Evolutionary conservation across 345 rosid genomes (phyloP).

Genomic region (Aegle marmelos): DNA sequence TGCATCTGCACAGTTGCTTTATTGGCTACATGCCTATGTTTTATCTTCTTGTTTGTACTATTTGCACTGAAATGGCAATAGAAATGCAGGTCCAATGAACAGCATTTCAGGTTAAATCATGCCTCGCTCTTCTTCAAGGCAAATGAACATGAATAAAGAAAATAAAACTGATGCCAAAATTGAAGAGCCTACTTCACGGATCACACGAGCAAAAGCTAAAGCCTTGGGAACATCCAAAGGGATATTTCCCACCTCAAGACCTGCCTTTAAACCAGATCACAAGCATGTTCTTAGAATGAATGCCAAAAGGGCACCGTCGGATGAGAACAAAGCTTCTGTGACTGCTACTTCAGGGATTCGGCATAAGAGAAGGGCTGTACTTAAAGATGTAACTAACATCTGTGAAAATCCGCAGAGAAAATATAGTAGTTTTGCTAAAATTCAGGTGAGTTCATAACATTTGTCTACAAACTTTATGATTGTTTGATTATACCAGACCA

Average conservation of each 20-base stretch:
- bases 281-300: constrained; percentile 31
- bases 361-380: constrained; percentile 77
- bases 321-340: constrained; percentile 41
- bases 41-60: not conserved
- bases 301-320: constrained; percentile 48
- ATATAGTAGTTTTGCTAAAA: constrained; percentile 33
- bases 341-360: constrained; percentile 33
- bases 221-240: constrained; percentile 50
- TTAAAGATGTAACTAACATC: constrained; percentile 70
- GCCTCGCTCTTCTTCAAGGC: constrained; percentile 34
- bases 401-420: constrained; percentile 28
- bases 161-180: constrained; percentile 36
- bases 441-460: constrained; percentile 41
- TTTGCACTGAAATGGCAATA: constrained; percentile 11
- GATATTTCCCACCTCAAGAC: constrained; percentile 45
- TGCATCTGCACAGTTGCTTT: not conserved
- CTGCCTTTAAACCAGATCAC: constrained; percentile 64
- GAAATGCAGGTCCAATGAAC: constrained; percentile 45
- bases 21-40: not conserved
- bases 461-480: not conserved
- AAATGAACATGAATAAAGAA: constrained; percentile 62
- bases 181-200: constrained; percentile 37
- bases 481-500: not conserved
- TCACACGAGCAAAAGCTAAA: constrained; percentile 76
- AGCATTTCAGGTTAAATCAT: constrained; percentile 27